These are phyloP conservation scores for Sporormia fimetaria DNA, from an alignment of 495 filamentous ascomycete species.

Conservation along the genomic window DNA sequence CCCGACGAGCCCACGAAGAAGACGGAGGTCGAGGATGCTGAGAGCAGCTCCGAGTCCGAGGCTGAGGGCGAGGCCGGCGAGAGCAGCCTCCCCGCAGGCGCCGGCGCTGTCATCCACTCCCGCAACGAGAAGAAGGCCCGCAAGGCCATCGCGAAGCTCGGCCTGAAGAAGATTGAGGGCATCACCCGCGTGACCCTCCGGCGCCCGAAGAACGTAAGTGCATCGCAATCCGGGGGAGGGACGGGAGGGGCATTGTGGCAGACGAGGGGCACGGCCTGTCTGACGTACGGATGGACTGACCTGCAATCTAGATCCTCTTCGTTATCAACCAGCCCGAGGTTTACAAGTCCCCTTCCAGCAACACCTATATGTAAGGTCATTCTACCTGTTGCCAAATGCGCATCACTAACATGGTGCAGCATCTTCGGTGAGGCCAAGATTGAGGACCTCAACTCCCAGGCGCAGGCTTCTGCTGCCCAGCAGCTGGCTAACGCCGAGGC, in stretches of 20 bases:
- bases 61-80: conserved; percentile 43
- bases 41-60: conserved; percentile 63
- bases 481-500: conserved; percentile 66
- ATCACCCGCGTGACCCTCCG: conserved; percentile 97
- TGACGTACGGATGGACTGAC: no score
- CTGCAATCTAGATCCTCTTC: conserved; percentile 69
- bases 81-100: conserved; percentile 68
- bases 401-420: conserved; percentile 38
- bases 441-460: conserved; percentile 96
- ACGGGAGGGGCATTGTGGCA: background rate
- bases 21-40: conserved; percentile 64
- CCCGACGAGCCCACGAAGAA: conserved; percentile 76
- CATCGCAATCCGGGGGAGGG: background rate
- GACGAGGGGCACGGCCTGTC: no score
- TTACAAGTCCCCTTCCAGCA: conserved; percentile 95
- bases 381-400: background rate
- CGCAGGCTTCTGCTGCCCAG: conserved; percentile 86
- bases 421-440: conserved; percentile 99
- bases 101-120: conserved; percentile 81
- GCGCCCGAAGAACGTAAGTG: conserved; percentile 92
- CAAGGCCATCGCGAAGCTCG: conserved; percentile 96
- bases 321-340: conserved; percentile 99
- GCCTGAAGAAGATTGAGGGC: conserved; percentile 87
- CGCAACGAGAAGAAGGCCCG: conserved; percentile 99
- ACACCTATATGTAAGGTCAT: conserved; percentile 95